A percentile compares a stretch with the other conserved stretches of the same genome.
phyloP scores from a whole-genome alignment of 1,139 yeast species.

The Sugiyamaella neomexicana region DNA sequence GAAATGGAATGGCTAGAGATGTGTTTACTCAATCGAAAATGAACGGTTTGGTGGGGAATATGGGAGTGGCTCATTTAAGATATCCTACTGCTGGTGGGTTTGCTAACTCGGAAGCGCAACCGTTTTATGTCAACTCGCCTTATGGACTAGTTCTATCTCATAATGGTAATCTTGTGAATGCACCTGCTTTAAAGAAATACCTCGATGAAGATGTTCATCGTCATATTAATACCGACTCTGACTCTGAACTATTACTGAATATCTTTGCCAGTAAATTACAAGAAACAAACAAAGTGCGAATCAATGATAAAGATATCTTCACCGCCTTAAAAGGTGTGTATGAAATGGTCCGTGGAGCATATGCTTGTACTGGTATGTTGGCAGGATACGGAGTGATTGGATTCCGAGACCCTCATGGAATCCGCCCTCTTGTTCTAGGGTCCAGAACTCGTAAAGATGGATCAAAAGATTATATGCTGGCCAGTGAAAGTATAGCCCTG shows the following conservation, averaged over 20 bases:
- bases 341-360: constrained; percentile 84
- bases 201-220: constrained; percentile 94
- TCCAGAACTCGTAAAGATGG: constrained; percentile 70
- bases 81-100: constrained; percentile 99
- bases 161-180: constrained; percentile 92
- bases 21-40: constrained; percentile 86
- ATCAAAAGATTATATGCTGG: constrained; percentile 88
- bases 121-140: constrained; percentile 96
- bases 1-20: constrained; percentile 98
- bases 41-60: constrained; percentile 79
- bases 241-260: constrained; percentile 85
- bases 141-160: constrained; percentile 89
- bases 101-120: constrained; percentile 97
- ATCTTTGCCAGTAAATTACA: constrained; percentile 91
- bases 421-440: constrained; percentile 86
- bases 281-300: constrained; percentile 88
- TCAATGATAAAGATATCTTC: constrained; percentile 86
- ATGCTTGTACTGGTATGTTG: constrained; percentile 90
- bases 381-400: constrained; percentile 97
- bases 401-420: constrained; percentile 96
- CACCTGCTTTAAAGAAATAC: constrained; percentile 69
- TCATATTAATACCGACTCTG: constrained; percentile 95
- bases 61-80: constrained; percentile 94
- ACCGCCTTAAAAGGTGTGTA: constrained; percentile 81
- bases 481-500: constrained; percentile 91